These are phyloP conservation scores for Lecanicillium sp. DNA, from an alignment of 2,329 filamentous ascomycete genomes.

Conservation along the genomic window DNA sequence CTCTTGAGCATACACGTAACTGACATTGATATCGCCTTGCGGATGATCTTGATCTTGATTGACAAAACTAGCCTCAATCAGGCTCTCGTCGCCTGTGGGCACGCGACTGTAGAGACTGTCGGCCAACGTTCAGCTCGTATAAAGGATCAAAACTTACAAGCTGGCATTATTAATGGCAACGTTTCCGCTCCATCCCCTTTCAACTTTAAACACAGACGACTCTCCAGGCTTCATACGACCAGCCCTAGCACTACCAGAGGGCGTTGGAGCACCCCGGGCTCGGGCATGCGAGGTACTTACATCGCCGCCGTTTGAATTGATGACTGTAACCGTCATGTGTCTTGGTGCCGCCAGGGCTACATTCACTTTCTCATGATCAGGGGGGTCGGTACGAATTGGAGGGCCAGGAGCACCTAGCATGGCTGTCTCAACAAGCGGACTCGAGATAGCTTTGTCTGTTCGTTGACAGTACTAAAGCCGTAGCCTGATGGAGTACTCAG, in stretches of 20 bases:
- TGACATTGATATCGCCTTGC: slow-evolving; percentile 10
- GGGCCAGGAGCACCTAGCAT: too few species aligned
- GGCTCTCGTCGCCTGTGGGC: slow-evolving; percentile 15
- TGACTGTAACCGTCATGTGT: slow-evolving; percentile 1
- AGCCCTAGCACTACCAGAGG: slow-evolving; percentile 2
- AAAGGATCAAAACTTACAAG: background rate
- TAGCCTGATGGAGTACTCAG: too few species aligned
- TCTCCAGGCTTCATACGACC: slow-evolving; percentile 2
- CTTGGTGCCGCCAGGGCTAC: too few species aligned
- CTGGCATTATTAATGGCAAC: slow-evolving; percentile 7
- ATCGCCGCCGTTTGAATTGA: background rate
- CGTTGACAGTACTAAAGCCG: too few species aligned
- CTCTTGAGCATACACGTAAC: slow-evolving; percentile 9
- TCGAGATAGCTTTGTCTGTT: too few species aligned
- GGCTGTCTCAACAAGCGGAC: too few species aligned
- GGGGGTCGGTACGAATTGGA: too few species aligned
- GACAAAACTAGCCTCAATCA: slow-evolving; percentile 10
- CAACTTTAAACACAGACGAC: slow-evolving; percentile 4
- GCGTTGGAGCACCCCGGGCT: background rate
- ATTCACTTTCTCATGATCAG: too few species aligned
- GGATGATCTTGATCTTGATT: slow-evolving; percentile 4
- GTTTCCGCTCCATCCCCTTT: slow-evolving; percentile 6
- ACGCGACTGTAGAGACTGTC: background rate
- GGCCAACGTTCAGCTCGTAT: too few species aligned
- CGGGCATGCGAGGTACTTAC: slow-evolving; percentile 5